A percentile compares a stretch with the other conserved stretches of the same genome.
Evolutionary conservation across 2,329 filamentous ascomycete species (phyloP).

Genomic region (Pezicula rhizophila): DNA sequence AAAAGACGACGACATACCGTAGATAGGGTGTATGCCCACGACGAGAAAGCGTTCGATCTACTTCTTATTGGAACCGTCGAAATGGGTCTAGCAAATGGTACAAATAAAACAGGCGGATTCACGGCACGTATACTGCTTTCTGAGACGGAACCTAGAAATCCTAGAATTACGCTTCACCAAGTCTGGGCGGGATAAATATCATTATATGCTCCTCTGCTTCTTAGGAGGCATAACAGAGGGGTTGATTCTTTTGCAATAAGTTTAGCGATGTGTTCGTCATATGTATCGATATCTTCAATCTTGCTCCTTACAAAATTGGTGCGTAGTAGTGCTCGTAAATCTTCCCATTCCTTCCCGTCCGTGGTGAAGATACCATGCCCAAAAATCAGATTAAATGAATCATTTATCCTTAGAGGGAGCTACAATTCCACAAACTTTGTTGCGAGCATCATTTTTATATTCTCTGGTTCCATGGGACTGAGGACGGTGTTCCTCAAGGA

Average conservation of each 20-base stretch:
- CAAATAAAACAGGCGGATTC: no score
- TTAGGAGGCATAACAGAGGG: no score
- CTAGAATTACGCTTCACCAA: no score
- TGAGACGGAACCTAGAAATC: no score
- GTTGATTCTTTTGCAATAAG: slow-evolving; percentile 44
- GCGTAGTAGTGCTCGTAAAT: slow-evolving; percentile 44
- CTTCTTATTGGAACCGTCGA: no score
- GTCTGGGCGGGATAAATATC: no score
- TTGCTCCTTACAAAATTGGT: slow-evolving; percentile 46
- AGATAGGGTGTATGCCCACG: no score
- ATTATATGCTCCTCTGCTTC: no score
- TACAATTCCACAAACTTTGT: slow-evolving; percentile 50
- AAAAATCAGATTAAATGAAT: slow-evolving; percentile 39
- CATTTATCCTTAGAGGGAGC: slow-evolving; percentile 38
- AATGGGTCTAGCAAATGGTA: no score
- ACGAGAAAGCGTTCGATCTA: no score
- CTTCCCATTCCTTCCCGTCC: slow-evolving; percentile 46
- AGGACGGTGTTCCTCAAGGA: not conserved
- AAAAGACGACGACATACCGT: no score
- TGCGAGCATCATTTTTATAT: slow-evolving; percentile 51
- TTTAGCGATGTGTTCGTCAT: slow-evolving; percentile 54
- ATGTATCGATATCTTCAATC: slow-evolving; percentile 45
- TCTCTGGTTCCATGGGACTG: slow-evolving; percentile 42
- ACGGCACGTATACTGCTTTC: no score
- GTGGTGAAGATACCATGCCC: slow-evolving; percentile 52